Base-by-base conservation (phyloP, 164 flowering plant species). In the Piper longum region DNA sequence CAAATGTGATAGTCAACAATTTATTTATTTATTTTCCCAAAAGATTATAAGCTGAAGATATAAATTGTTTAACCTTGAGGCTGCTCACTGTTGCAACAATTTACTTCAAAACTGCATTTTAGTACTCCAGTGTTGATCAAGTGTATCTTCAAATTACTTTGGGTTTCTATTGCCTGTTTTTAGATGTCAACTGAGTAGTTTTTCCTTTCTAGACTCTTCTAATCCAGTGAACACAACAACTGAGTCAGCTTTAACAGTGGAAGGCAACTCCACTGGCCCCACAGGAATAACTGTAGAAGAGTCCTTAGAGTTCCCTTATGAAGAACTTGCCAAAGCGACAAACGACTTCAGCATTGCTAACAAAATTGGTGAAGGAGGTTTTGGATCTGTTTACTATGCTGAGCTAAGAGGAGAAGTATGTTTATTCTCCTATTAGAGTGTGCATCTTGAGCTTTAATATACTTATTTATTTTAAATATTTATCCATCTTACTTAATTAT, bases 301-400 rank as follows among this genome's bases (percentile, higher is more conserved):
- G 71, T 89, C 96, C 9, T 87, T 92, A 68, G 95, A 89, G 73
- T 91, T 89, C 72, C 77, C 98, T 16, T 89, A 87, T 71, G 95
- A 87, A 66, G 98, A 91, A 77, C 89, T 91, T 64, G 82, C 98
- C 44, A 75, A 67, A 54, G 92, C 91, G 7, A 84, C 98, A 56
- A 63, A 81, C 72, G 78, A 87, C 71, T 91, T 91, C 81, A 87
- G 79, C 71, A 9, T 80, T 64, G 80, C 88, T 59, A 75, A 84
- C 67, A 86, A 83, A 76, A 87, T 91, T 67, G 98, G 98, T 60
- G 64, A 87, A 82, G 98, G 96, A 69, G 98, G 98, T 18, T 91
- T 91, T 73, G 98, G 96, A 18, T 73, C 89, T 66, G 98, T 91
- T 65, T 91, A 87, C 73, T 91, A 91, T 78, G 98, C 91, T 36